Percentiles rank a stretch among this genome's conserved stretches.
Conservation (phyloP, 2,329 filamentous ascomycete genomes). For the Xylaria digitata region DNA sequence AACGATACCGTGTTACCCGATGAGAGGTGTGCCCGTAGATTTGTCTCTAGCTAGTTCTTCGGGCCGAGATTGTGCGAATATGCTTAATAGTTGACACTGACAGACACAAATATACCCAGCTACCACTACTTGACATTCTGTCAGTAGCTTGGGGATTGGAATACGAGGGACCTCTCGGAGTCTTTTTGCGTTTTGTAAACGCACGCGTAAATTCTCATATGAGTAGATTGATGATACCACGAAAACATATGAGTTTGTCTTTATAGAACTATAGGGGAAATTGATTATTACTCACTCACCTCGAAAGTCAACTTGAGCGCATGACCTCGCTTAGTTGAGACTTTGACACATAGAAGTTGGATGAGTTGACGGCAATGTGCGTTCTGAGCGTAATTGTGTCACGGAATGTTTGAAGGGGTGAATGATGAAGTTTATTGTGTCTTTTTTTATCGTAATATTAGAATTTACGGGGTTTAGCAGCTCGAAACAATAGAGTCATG, state of each 20-base stretch:
- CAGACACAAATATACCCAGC: not conserved
- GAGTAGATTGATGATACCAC: not conserved
- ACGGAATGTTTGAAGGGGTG: not conserved
- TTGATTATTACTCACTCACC: no score
- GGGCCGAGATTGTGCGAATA: no score
- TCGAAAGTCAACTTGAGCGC: no score
- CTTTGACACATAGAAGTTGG: not conserved
- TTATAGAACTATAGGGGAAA: not conserved
- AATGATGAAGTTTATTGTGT: not conserved
- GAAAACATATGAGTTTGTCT: not conserved
- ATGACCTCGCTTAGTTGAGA: not conserved
- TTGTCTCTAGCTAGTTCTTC: no score
- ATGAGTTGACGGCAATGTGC: not conserved
- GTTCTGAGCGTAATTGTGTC: not conserved
- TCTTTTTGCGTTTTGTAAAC: no score
- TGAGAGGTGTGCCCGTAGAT: no score
- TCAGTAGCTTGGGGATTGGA: no score
- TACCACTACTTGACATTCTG: no score
- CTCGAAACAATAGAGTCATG: conserved; percentile 53
- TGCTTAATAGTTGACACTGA: not conserved
- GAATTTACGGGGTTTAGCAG: conserved; percentile 36
- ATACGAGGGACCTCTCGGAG: no score
- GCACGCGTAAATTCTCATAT: not conserved
- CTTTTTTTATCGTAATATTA: not conserved
- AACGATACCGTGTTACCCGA: no score